Evolutionary conservation across 768 basidiomycete genomes (phyloP).

Genomic region (Tubosaeta brunneosetosa): DNA sequence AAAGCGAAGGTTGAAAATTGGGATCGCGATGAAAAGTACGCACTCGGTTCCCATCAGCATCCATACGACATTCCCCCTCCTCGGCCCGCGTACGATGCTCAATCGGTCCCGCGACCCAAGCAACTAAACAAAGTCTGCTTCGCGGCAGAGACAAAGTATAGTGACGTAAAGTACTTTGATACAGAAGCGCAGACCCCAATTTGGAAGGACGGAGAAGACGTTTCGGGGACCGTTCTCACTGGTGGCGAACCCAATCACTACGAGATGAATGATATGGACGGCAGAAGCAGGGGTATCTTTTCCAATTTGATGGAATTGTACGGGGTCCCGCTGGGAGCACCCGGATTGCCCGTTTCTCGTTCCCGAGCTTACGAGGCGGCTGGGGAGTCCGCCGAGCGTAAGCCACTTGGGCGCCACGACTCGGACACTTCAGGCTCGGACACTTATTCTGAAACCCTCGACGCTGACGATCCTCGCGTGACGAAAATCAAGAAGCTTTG

Average conservation of each 20-base stretch:
- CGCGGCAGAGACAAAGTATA: constrained; percentile 21
- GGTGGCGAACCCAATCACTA: constrained; percentile 11
- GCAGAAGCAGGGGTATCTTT: constrained; percentile 24
- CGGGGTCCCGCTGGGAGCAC: constrained; percentile 17
- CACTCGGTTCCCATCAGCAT: constrained; percentile 54
- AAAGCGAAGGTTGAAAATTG: constrained; percentile 10
- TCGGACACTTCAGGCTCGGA: constrained; percentile 41
- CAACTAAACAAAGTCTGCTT: constrained; percentile 39
- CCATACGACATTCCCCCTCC: constrained; percentile 61
- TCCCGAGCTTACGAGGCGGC: constrained; percentile 15
- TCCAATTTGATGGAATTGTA: constrained; percentile 31
- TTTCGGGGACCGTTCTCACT: constrained; percentile 19
- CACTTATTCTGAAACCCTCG: constrained; percentile 49
- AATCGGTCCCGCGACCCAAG: constrained; percentile 3
- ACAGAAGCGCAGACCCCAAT: constrained; percentile 20
- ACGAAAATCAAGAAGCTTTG: constrained; percentile 50
- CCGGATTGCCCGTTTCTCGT: constrained; percentile 25
- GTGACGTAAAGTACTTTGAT: constrained; percentile 17
- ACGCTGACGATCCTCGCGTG: constrained; percentile 69
- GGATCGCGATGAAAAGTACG: constrained; percentile 38
- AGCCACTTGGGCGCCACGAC: constrained; percentile 31
- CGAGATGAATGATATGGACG: constrained; percentile 22
- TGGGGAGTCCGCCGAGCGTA: constrained; percentile 7
- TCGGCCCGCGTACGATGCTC: constrained; percentile 35
- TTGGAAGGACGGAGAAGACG: constrained; percentile 4